A percentile compares a stretch with the other conserved stretches of the same genome.
phyloP scores from a whole-genome alignment of 352 stramenopile species.

The Pythium angustatum region DNA sequence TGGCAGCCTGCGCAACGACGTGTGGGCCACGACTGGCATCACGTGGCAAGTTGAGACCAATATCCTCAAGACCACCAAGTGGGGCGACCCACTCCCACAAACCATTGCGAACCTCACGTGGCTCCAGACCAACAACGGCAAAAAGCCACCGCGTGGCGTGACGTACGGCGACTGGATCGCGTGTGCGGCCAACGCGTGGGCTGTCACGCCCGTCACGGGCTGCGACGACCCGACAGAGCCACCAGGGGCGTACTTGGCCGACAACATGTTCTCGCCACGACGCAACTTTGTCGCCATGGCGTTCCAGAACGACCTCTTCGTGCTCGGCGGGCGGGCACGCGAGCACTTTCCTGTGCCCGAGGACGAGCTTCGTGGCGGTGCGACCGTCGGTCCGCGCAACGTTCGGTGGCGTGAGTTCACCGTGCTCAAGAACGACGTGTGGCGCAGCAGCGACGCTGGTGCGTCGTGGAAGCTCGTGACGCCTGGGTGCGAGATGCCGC shows the following conservation, averaged over 20 bases:
- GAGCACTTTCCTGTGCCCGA: slow-evolving; percentile 64
- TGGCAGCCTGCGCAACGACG: slow-evolving; percentile 62
- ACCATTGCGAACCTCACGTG: slow-evolving; percentile 70
- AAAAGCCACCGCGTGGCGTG: slow-evolving; percentile 53
- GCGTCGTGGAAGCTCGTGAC: slow-evolving; percentile 76
- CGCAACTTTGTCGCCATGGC: slow-evolving; percentile 64
- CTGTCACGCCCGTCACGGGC: slow-evolving; percentile 39
- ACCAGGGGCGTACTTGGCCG: slow-evolving; percentile 63
- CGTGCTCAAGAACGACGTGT: slow-evolving; percentile 81
- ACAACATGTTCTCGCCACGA: slow-evolving; percentile 78
- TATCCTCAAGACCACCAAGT: slow-evolving; percentile 69
- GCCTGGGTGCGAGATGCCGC: slow-evolving; percentile 57
- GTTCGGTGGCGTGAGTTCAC: slow-evolving; percentile 63
- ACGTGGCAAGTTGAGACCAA: slow-evolving; percentile 53
- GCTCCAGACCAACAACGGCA: slow-evolving; percentile 75
- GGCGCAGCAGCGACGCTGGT: slow-evolving; percentile 67
- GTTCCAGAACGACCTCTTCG: slow-evolving; percentile 61
- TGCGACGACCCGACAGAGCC: slow-evolving; percentile 63
- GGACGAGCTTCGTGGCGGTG: slow-evolving; percentile 46
- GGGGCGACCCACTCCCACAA: slow-evolving; percentile 64
- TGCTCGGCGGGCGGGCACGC: slow-evolving; percentile 61
- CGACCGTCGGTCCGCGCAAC: slow-evolving; percentile 35
- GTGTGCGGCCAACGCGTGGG: slow-evolving; percentile 58
- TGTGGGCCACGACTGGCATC: slow-evolving; percentile 72
- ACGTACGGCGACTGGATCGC: slow-evolving; percentile 68